Evolutionary conservation across 169 alveolate genomes (phyloP).

Genomic region (Babesia ovis): DNA sequence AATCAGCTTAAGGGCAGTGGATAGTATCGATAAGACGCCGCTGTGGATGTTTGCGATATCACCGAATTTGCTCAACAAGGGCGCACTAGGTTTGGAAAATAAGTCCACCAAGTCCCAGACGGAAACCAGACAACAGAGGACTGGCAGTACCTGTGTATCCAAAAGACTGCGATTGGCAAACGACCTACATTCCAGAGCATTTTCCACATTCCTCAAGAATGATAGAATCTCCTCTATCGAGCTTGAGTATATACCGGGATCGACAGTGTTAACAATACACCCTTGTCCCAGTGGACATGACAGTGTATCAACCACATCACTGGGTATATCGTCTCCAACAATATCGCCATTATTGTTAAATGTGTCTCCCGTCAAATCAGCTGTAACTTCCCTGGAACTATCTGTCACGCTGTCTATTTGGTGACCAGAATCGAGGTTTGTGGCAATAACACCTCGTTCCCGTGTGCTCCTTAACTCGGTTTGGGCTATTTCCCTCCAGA

Average conservation of each 20-base stretch:
- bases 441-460: background rate
- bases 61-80: background rate
- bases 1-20: constrained; percentile 29
- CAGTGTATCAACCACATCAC: background rate
- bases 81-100: background rate
- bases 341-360: background rate
- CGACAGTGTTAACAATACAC: constrained; percentile 18
- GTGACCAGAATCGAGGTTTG: background rate
- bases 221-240: constrained; percentile 1
- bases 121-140: constrained; percentile 17
- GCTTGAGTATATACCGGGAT: background rate
- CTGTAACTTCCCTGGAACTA: background rate
- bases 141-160: constrained; percentile 45
- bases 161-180: constrained; percentile 34
- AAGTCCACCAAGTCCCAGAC: constrained; percentile 13
- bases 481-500: background rate
- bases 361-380: background rate
- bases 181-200: constrained; percentile 3
- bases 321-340: background rate
- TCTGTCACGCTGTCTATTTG: too few species aligned
- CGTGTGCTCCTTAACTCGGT: background rate
- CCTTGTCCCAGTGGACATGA: constrained; percentile 41
- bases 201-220: constrained; percentile 22
- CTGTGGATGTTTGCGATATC: background rate
- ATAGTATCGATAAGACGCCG: constrained; percentile 1